Evolutionary conservation across 805 yeast genomes (phyloP).

Genomic region (Metschnikowia henanensis): DNA sequence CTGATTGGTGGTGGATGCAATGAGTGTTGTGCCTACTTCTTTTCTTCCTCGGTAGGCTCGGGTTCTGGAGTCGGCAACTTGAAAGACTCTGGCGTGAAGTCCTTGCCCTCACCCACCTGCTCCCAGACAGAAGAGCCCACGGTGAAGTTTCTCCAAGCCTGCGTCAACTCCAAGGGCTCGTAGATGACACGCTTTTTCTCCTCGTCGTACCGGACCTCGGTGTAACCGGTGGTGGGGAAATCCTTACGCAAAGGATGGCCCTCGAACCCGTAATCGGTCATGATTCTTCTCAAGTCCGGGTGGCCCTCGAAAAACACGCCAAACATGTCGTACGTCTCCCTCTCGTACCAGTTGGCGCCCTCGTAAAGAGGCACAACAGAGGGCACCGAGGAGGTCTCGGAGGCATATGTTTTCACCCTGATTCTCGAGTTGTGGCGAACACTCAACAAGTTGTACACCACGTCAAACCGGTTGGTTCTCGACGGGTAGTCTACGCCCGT

Average conservation of each 20-base stretch:
- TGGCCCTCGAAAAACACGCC: conserved; percentile 88
- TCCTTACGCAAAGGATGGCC: conserved; percentile 92
- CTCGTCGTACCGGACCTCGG: conserved; percentile 87
- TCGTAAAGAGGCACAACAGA: conserved; percentile 67
- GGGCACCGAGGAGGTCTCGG: conserved; percentile 81
- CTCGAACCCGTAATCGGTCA: conserved; percentile 91
- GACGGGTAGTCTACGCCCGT: conserved; percentile 89
- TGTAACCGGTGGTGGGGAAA: conserved; percentile 91
- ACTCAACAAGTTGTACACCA: conserved; percentile 78
- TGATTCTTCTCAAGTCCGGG: conserved; percentile 85
- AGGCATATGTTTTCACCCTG: conserved; percentile 85
- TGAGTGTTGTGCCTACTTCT: conserved; percentile 17
- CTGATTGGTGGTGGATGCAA: not conserved
- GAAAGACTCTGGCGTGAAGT: conserved; percentile 77
- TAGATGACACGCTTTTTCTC: conserved; percentile 88
- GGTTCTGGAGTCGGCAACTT: conserved; percentile 82
- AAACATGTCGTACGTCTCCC: conserved; percentile 85
- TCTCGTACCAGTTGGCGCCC: conserved; percentile 89
- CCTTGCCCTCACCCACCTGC: conserved; percentile 85
- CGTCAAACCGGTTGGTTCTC: conserved; percentile 81
- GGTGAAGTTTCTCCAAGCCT: conserved; percentile 88
- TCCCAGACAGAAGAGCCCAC: conserved; percentile 92
- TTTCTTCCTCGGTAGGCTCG: conserved; percentile 52
- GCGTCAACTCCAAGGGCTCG: conserved; percentile 88
- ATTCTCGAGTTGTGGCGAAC: conserved; percentile 84